Conservation (phyloP, 306 rosid species). For the Prunus mira region DNA sequence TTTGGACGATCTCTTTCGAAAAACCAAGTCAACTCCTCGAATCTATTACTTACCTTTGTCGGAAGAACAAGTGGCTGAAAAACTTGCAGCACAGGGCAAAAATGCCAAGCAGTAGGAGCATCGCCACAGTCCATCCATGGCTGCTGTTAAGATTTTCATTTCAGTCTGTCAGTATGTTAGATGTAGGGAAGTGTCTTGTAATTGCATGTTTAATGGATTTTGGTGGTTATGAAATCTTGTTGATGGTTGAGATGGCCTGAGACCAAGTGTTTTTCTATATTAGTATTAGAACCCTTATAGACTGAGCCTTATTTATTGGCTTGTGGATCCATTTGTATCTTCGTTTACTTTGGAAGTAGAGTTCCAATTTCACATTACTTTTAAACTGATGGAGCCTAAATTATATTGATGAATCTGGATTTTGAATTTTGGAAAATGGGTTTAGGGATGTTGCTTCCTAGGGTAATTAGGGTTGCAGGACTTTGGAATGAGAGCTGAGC, state of each 20-base stretch:
- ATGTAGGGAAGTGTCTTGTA: constrained; percentile 31
- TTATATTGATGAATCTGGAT: not conserved
- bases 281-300: constrained; percentile 9
- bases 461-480: too few relatives aligned
- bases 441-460: too few relatives aligned
- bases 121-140: constrained; percentile 19
- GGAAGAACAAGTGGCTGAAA: constrained; percentile 74
- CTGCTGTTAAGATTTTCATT: constrained; percentile 19
- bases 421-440: not conserved
- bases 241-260: not conserved
- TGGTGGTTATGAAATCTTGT: constrained; percentile 7
- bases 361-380: not conserved
- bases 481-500: too few relatives aligned
- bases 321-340: constrained; percentile 2
- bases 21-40: constrained; percentile 87
- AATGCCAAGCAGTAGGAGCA: constrained; percentile 33
- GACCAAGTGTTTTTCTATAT: not conserved
- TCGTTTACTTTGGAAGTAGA: not conserved
- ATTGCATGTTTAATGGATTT: constrained; percentile 25
- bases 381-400: constrained; percentile 1
- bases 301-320: constrained; percentile 15
- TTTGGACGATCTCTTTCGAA: constrained; percentile 86
- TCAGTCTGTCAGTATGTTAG: constrained; percentile 30
- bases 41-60: constrained; percentile 91
- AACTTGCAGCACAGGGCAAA: constrained; percentile 60